Conservation (phyloP, 1,139 yeast species). For the Debaryomyces coudertii region DNA sequence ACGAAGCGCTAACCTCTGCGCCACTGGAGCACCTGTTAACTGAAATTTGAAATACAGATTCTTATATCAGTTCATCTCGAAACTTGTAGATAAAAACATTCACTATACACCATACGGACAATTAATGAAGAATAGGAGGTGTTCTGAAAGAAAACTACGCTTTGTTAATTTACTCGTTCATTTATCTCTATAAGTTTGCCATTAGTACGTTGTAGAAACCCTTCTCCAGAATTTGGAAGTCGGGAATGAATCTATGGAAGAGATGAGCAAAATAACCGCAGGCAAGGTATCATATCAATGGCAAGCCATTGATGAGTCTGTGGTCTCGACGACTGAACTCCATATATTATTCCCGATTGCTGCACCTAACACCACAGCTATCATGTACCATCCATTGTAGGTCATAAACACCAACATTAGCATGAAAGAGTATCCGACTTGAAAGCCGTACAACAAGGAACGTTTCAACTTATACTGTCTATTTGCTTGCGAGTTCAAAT, state of each 20-base stretch:
- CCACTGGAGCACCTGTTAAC: slow-evolving; percentile 45
- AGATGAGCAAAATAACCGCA: neutral
- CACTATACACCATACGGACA: too few relatives aligned
- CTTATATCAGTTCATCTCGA: too few relatives aligned
- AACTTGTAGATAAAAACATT: too few relatives aligned
- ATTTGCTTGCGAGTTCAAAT: slow-evolving; percentile 18
- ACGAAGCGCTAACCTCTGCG: slow-evolving; percentile 62
- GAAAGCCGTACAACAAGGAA: slow-evolving; percentile 62
- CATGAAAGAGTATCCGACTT: slow-evolving; percentile 77
- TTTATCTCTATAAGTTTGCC: too few relatives aligned
- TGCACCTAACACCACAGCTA: slow-evolving; percentile 73
- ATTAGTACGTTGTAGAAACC: too few relatives aligned
- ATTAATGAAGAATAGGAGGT: too few relatives aligned
- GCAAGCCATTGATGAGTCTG: slow-evolving; percentile 47
- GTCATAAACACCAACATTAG: slow-evolving; percentile 85
- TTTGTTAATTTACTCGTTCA: too few relatives aligned
- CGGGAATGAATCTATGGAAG: neutral
- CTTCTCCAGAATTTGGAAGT: neutral
- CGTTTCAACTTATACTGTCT: slow-evolving; percentile 32
- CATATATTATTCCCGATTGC: slow-evolving; percentile 65
- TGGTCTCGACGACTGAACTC: slow-evolving; percentile 35
- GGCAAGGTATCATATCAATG: slow-evolving; percentile 31
- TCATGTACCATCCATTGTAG: slow-evolving; percentile 81
- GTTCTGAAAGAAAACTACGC: too few relatives aligned
- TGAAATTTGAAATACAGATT: neutral